Conservation (phyloP, 1,139 yeast genomes). For the Kodamaea sp. region DNA sequence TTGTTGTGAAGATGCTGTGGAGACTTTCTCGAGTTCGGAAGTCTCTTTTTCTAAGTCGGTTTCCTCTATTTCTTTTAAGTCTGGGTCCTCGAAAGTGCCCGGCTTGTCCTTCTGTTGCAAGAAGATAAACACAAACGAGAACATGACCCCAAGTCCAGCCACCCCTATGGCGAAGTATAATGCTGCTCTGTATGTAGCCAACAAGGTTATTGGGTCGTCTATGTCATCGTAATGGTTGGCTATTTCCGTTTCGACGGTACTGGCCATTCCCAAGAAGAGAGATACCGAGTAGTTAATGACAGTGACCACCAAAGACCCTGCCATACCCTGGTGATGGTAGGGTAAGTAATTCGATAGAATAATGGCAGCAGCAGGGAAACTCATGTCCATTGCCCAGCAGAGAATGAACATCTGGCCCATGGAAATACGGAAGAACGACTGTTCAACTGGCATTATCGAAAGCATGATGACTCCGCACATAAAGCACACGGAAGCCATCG, state of each 20-base stretch:
- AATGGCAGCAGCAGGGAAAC: slow-evolving; percentile 59
- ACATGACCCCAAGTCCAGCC: slow-evolving; percentile 35
- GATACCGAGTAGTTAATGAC: slow-evolving; percentile 57
- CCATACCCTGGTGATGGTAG: slow-evolving; percentile 57
- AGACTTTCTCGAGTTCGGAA: neutral
- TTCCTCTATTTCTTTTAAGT: slow-evolving; percentile 3
- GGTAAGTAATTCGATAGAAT: slow-evolving; percentile 54
- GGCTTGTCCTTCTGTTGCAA: slow-evolving; percentile 21
- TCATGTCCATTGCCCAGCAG: slow-evolving; percentile 60
- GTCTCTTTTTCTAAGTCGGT: neutral
- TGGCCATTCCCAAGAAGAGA: slow-evolving; percentile 51
- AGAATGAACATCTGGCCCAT: slow-evolving; percentile 51
- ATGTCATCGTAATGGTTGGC: slow-evolving; percentile 16
- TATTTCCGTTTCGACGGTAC: slow-evolving; percentile 47
- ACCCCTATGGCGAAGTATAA: slow-evolving; percentile 43
- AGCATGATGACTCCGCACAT: slow-evolving; percentile 50
- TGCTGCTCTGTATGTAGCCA: slow-evolving; percentile 47
- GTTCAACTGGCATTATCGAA: slow-evolving; percentile 49
- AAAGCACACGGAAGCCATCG: slow-evolving; percentile 47
- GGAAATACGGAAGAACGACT: slow-evolving; percentile 45
- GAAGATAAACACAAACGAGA: slow-evolving; percentile 30
- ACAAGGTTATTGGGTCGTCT: slow-evolving; percentile 15
- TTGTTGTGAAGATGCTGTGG: too few species aligned
- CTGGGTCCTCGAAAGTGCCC: slow-evolving; percentile 8
- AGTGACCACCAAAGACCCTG: slow-evolving; percentile 57